phyloP scores from a whole-genome alignment of 2,329 filamentous ascomycete genomes.

The Pseudopithomyces chartarum region DNA sequence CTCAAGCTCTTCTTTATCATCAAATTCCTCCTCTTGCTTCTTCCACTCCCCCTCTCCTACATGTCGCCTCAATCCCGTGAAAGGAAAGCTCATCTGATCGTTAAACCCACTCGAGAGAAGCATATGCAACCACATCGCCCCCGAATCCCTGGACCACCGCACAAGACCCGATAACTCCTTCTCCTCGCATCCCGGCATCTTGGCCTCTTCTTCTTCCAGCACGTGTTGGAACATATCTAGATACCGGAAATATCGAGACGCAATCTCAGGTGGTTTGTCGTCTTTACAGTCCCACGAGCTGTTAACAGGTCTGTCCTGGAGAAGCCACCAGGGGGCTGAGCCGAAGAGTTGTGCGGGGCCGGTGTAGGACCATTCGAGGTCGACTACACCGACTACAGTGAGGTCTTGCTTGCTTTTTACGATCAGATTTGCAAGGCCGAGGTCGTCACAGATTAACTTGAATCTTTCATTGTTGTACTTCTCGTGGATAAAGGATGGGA shows the following conservation, averaged over 20 bases:
- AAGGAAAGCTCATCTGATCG: not conserved
- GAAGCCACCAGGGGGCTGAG: too few species aligned
- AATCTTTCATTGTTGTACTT: too few species aligned
- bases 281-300: too few species aligned
- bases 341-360: too few species aligned
- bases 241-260: not conserved
- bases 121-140: not conserved
- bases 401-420: too few species aligned
- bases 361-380: too few species aligned
- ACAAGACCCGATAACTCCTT: not conserved
- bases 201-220: not conserved
- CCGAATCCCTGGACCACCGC: not conserved
- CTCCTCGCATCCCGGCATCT: not conserved
- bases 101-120: not conserved
- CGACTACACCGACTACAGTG: too few species aligned
- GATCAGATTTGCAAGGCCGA: too few species aligned
- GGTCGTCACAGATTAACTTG: too few species aligned
- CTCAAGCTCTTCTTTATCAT: constrained; percentile 1
- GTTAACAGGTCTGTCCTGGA: too few species aligned
- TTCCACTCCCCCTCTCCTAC: not conserved
- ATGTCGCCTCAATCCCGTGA: not conserved
- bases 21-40: constrained; percentile 1
- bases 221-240: not conserved
- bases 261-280: not conserved
- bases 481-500: too few species aligned